These are phyloP conservation scores for Penicillium lividum DNA, from an alignment of 495 filamentous ascomycete genomes.

Conservation along the genomic window DNA sequence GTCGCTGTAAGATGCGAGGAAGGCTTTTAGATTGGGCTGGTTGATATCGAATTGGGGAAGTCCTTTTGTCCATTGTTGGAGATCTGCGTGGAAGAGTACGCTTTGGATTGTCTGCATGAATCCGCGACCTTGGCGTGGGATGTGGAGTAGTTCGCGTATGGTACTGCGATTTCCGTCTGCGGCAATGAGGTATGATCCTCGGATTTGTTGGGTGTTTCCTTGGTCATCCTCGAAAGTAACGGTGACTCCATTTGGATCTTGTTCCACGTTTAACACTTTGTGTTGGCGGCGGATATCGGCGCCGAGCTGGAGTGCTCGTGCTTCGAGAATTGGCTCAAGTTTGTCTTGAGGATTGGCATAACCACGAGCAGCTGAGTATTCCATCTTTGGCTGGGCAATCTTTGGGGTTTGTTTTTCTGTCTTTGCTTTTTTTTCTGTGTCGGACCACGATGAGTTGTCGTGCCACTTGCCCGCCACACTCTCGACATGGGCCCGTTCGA, in stretches of 20 bases:
- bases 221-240: constrained; percentile 16
- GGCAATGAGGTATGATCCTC: constrained; percentile 34
- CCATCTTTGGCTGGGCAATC: constrained; percentile 8
- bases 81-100: constrained; percentile 38
- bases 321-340: constrained; percentile 29
- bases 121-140: constrained; percentile 32
- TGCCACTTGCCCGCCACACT: constrained; percentile 30
- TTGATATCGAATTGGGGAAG: constrained; percentile 29
- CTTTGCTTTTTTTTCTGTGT: constrained; percentile 18
- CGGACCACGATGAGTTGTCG: constrained; percentile 28
- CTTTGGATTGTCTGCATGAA: constrained; percentile 38
- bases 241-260: constrained; percentile 23
- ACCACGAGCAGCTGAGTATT: constrained; percentile 21
- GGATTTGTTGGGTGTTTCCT: constrained; percentile 12
- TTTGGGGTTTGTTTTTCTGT: constrained; percentile 4
- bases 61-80: constrained; percentile 25
- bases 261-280: constrained; percentile 16
- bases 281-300: constrained; percentile 31
- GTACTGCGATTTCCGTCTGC: constrained; percentile 34
- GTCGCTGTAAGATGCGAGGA: constrained; percentile 31
- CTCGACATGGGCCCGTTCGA: constrained; percentile 30
- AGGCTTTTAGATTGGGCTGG: constrained; percentile 21
- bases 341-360: constrained; percentile 33
- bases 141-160: constrained; percentile 30
- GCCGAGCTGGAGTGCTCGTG: constrained; percentile 28